These are phyloP conservation scores for Ascochyta viciae-villosae DNA, from an alignment of 2,329 filamentous ascomycete genomes.

Conservation along the genomic window DNA sequence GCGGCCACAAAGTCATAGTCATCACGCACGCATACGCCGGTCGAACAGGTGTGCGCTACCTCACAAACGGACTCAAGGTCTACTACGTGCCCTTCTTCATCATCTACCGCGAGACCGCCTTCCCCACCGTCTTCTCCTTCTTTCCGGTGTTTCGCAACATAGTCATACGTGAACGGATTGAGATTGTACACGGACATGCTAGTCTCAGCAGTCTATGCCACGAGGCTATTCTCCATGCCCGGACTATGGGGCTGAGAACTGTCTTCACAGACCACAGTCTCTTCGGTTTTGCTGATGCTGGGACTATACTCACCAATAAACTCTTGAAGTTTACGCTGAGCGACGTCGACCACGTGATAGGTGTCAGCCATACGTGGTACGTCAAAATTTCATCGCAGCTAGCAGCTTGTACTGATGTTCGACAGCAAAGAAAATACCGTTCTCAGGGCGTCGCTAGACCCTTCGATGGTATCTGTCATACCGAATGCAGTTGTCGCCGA, in stretches of 20 bases:
- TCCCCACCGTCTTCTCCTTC: constrained; percentile 97
- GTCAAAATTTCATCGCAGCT: background rate
- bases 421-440: constrained; percentile 96
- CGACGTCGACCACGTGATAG: constrained; percentile 97
- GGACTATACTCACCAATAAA: constrained; percentile 96
- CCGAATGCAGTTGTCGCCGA: constrained; percentile 97
- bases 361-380: constrained; percentile 98
- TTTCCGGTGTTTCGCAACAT: constrained; percentile 98
- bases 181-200: constrained; percentile 97
- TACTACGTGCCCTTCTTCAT: constrained; percentile 97
- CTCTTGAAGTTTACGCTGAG: constrained; percentile 94
- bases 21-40: constrained; percentile 95
- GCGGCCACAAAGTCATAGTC: constrained; percentile 96
- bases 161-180: constrained; percentile 88
- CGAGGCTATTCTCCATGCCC: constrained; percentile 90
- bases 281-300: constrained; percentile 96
- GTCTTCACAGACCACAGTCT: constrained; percentile 98
- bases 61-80: constrained; percentile 97
- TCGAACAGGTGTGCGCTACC: constrained; percentile 88
- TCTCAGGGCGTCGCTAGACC: constrained; percentile 89
- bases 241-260: constrained; percentile 94
- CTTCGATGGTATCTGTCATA: constrained; percentile 96
- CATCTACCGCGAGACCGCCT: constrained; percentile 91
- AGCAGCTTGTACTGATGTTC: constrained; percentile 14
- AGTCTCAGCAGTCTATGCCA: constrained; percentile 93